phyloP scores from a whole-genome alignment of 495 filamentous ascomycete genomes.

The Aspergillus haitiensis region DNA sequence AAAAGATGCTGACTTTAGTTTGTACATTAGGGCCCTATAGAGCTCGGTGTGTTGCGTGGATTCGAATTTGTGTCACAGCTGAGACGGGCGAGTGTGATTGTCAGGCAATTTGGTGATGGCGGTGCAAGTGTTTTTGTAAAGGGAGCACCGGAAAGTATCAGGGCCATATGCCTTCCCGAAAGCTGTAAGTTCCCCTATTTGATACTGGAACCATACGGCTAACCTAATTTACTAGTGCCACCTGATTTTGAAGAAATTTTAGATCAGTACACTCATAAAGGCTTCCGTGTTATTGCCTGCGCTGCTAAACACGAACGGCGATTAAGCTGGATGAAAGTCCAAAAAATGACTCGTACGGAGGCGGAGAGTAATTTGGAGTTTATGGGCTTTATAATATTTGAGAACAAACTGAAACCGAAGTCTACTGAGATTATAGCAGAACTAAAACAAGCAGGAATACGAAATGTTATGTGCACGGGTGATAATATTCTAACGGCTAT shows the following conservation, averaged over 20 bases:
- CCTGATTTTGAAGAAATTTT: slow-evolving; percentile 85
- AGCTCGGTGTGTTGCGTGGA: slow-evolving; percentile 80
- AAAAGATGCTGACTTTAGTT: neutral
- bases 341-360: slow-evolving; percentile 85
- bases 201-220: slow-evolving; percentile 5
- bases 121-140: slow-evolving; percentile 90
- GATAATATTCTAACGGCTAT: slow-evolving; percentile 98
- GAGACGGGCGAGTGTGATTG: slow-evolving; percentile 88
- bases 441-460: slow-evolving; percentile 80
- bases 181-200: slow-evolving; percentile 58
- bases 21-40: slow-evolving; percentile 49
- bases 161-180: slow-evolving; percentile 80
- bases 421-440: slow-evolving; percentile 78
- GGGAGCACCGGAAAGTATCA: slow-evolving; percentile 95
- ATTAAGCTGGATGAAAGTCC: slow-evolving; percentile 87
- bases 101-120: slow-evolving; percentile 76
- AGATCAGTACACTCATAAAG: slow-evolving; percentile 87
- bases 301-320: slow-evolving; percentile 84
- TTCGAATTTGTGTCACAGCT: slow-evolving; percentile 99
- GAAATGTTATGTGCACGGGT: slow-evolving; percentile 95
- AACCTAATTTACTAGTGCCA: slow-evolving; percentile 58
- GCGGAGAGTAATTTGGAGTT: slow-evolving; percentile 84
- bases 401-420: slow-evolving; percentile 92
- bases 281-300: slow-evolving; percentile 96
- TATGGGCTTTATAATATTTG: slow-evolving; percentile 95